Percentiles rank a stretch among this genome's conserved stretches.
phyloP scores from a whole-genome alignment of 768 basidiomycete genomes.

The Termitomyces sp. region DNA sequence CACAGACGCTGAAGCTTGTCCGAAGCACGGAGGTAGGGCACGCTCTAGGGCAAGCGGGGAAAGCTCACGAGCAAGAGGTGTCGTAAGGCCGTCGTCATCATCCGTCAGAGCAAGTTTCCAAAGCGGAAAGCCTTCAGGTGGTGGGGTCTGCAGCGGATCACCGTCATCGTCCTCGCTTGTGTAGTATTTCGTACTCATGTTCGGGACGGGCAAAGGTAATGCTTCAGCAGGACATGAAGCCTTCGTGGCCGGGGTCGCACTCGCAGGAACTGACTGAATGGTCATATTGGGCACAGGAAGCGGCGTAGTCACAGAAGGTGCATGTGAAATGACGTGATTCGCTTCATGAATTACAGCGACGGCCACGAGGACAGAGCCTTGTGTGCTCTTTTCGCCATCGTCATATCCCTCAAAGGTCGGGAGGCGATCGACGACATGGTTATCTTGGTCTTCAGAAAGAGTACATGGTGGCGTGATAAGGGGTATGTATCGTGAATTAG shows the following conservation, averaged over 20 bases:
- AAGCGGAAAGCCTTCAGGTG: slow-evolving; percentile 4
- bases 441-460: slow-evolving; percentile 20
- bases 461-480: slow-evolving; percentile 34
- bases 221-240: neutral
- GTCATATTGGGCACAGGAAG: slow-evolving; percentile 16
- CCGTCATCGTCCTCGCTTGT: slow-evolving; percentile 8
- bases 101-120: slow-evolving; percentile 11
- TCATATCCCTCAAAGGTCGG: slow-evolving; percentile 16
- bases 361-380: neutral
- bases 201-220: slow-evolving; percentile 21
- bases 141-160: slow-evolving; percentile 9
- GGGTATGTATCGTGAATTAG: slow-evolving; percentile 20
- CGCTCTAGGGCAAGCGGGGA: slow-evolving; percentile 14
- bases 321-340: slow-evolving; percentile 1
- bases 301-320: slow-evolving; percentile 14
- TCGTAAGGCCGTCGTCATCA: slow-evolving; percentile 16
- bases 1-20: neutral
- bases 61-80: slow-evolving; percentile 14
- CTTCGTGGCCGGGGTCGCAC: neutral
- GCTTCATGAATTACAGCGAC: neutral
- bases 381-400: slow-evolving; percentile 7
- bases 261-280: slow-evolving; percentile 3
- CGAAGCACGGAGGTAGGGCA: slow-evolving; percentile 8
- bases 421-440: slow-evolving; percentile 12
- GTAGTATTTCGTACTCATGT: slow-evolving; percentile 13